phyloP scores from a whole-genome alignment of 2,329 filamentous ascomycete genomes.

The Pseudocercospora cruenta region DNA sequence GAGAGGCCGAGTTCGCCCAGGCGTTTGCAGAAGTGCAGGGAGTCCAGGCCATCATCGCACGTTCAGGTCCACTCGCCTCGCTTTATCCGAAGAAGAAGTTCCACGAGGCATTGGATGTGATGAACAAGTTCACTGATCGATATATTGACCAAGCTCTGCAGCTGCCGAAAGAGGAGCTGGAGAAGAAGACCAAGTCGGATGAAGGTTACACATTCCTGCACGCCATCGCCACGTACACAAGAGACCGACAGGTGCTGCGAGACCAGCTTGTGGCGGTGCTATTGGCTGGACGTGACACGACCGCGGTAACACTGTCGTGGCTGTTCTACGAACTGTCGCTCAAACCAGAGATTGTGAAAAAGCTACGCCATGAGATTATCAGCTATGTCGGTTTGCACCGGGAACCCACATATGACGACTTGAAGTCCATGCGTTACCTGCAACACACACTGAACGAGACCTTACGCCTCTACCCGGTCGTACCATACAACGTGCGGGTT shows the following conservation, averaged over 20 bases:
- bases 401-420: slow-evolving; percentile 70
- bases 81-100: slow-evolving; percentile 69
- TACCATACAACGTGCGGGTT: slow-evolving; percentile 55
- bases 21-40: slow-evolving; percentile 80
- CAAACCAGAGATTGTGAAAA: slow-evolving; percentile 67
- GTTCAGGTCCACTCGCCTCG: slow-evolving; percentile 60
- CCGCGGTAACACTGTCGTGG: slow-evolving; percentile 80
- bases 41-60: slow-evolving; percentile 68
- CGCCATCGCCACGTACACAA: slow-evolving; percentile 78
- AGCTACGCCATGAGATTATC: slow-evolving; percentile 74
- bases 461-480: slow-evolving; percentile 54
- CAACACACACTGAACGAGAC: slow-evolving; percentile 47
- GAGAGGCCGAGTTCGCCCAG: slow-evolving; percentile 71
- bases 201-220: slow-evolving; percentile 82
- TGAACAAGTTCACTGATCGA: slow-evolving; percentile 75
- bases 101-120: slow-evolving; percentile 64
- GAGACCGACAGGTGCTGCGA: slow-evolving; percentile 68
- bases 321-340: slow-evolving; percentile 78
- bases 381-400: slow-evolving; percentile 65
- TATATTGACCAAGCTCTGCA: slow-evolving; percentile 76
- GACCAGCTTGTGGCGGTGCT: slow-evolving; percentile 84
- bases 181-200: slow-evolving; percentile 72
- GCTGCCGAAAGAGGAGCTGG: slow-evolving; percentile 71
- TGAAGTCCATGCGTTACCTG: slow-evolving; percentile 88
- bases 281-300: slow-evolving; percentile 85